Percentiles rank a stretch among this genome's conserved stretches.
Conservation (phyloP, 179 eudicot genomes). For the Patellifolia procumbens region DNA sequence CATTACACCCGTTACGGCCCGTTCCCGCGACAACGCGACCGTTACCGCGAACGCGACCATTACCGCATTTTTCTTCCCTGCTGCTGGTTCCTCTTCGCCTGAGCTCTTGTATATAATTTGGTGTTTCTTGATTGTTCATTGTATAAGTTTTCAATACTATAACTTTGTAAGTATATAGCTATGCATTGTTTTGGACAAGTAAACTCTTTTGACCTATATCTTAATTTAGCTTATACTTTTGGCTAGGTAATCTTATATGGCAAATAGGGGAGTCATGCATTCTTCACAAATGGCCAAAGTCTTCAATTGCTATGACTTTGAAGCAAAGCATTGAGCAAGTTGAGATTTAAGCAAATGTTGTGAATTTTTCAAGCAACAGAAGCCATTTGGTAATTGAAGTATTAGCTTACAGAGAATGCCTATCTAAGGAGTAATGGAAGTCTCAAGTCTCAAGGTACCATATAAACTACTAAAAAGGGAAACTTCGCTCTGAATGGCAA, state of each 20-base stretch:
- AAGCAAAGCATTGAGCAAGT: constrained; percentile 44
- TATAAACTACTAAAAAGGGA: neutral
- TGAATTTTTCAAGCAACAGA: constrained; percentile 32
- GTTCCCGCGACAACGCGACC: too few species aligned
- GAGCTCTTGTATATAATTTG: neutral
- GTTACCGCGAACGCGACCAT: too few species aligned
- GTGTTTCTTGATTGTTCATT: neutral
- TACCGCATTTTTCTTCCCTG: too few species aligned
- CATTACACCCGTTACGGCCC: too few species aligned
- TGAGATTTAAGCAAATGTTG: constrained; percentile 42
- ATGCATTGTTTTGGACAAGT: constrained; percentile 16
- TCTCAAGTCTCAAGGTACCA: constrained; percentile 13
- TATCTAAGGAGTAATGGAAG: neutral
- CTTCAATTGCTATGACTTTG: constrained; percentile 37
- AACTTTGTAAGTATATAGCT: too few species aligned
- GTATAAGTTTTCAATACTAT: neutral
- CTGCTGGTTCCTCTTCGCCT: too few species aligned
- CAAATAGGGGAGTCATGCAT: constrained; percentile 38
- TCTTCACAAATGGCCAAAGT: constrained; percentile 31
- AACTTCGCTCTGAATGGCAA: constrained; percentile 8
- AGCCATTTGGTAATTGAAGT: constrained; percentile 31
- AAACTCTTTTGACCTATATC: neutral
- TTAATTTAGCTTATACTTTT: neutral
- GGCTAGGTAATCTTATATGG: constrained; percentile 26
- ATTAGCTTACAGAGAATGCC: constrained; percentile 22